Evolutionary conservation across 2,329 filamentous ascomycete species (phyloP), one percentile per base, ranked within the genome.

Genomic region (Biscogniauxia marginata): DNA sequence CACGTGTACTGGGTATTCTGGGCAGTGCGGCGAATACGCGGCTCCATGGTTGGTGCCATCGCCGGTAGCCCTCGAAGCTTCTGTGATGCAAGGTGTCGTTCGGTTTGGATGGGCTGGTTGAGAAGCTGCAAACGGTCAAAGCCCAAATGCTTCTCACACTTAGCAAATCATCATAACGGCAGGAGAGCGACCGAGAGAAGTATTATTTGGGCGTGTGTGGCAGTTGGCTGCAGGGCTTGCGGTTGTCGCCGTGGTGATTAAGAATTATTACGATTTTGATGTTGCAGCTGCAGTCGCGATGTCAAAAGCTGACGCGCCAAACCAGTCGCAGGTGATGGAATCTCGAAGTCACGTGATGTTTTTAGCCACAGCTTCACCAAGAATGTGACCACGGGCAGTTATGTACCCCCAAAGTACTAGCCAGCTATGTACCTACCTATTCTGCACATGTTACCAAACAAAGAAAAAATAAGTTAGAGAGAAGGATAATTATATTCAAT

Each of bases 1-100:
- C 67, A 74, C 72, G 71, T 69, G 56, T 69, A 72, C 53, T 74
- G 72, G 9, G 67, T 68, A 23, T 74, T 74, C 56, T 73, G 71
- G 22, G 69, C 67, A 44, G 72, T 73, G 50, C 70, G 70, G 48
- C 71, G 70, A 49, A 73, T 62, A 55, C 71, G 72, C 58, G 70
- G 70, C 18, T 59, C 60, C 22, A 61, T 64, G 39, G 57, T 62
- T 8, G 64, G 62, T 2, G 67, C 66, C 70, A 71, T 71, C 13
- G 30, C 30, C 30, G 30, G 30, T 39, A n/a, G 30, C 30, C 11
- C 11, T 39, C n/a, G 30, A 16, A 39, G 13, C 6, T 11, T 11
- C 3, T 39, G 30, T n/a, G 30, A 16, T n/a, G 30, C 13, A 39
- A n/a, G 13, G 30, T 25, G 24, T 25, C 11, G 24, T 25, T 25